Conservation (phyloP, 495 filamentous ascomycete genomes). For the Tuber aestivum region DNA sequence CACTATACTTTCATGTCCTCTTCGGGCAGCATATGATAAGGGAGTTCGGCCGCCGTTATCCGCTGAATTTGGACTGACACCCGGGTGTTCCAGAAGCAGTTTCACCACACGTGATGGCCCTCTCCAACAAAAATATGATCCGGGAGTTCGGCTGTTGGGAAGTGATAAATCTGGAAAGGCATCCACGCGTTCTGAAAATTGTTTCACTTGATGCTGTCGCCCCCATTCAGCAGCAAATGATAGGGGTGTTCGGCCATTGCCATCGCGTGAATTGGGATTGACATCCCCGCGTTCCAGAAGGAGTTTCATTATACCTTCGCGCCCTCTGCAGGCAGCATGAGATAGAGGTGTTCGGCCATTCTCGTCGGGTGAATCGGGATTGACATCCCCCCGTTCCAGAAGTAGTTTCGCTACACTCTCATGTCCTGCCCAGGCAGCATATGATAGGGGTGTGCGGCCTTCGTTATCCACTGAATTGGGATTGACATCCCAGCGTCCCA, state of each 20-base stretch:
- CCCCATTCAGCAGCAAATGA: not conserved
- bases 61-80: not conserved
- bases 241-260: not conserved
- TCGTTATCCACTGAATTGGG: not conserved
- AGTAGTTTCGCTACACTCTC: not conserved
- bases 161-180: not conserved
- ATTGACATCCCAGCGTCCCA: not conserved
- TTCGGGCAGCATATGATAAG: not conserved
- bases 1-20: not conserved
- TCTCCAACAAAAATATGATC: not conserved
- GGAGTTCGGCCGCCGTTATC: not conserved
- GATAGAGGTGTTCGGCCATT: not conserved
- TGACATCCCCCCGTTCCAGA: not conserved
- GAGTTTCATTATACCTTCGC: too few relatives aligned
- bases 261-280: not conserved
- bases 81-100: not conserved
- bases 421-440: too few relatives aligned
- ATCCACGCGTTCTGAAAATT: not conserved
- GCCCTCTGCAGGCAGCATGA: too few relatives aligned
- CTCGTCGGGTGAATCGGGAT: not conserved
- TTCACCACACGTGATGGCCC: too few relatives aligned
- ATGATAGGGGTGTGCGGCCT: not conserved
- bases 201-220: not conserved
- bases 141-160: not conserved
- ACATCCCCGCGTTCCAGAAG: not conserved